Evolutionary conservation across 306 rosid species (phyloP).

Genomic region (Canavalia ensiformis): DNA sequence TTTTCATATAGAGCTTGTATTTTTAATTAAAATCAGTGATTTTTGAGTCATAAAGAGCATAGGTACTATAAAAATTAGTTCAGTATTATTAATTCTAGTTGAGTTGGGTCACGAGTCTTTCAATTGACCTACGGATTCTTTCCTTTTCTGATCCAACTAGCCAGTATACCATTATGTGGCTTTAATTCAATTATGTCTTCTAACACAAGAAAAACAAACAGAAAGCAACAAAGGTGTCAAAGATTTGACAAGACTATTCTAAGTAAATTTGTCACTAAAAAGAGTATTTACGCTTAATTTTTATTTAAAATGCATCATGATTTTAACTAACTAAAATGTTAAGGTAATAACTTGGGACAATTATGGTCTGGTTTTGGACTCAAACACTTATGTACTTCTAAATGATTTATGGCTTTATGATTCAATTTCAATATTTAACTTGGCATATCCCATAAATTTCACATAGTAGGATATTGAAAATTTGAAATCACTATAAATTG

Average conservation of each 20-base stretch:
- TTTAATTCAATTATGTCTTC: slow-evolving; percentile 14
- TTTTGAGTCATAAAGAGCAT: slow-evolving; percentile 25
- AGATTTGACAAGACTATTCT: slow-evolving; percentile 3
- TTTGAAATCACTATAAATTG: neutral
- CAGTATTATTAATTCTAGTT: neutral
- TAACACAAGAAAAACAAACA: neutral
- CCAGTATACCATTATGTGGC: neutral
- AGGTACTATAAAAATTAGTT: neutral
- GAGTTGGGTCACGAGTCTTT: slow-evolving; percentile 25
- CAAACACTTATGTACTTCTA: slow-evolving; percentile 22
- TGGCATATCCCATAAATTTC: slow-evolving; percentile 30
- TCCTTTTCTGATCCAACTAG: slow-evolving; percentile 5
- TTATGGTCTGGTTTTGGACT: slow-evolving; percentile 8
- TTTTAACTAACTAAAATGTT: neutral
- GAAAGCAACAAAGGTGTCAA: neutral
- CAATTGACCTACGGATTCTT: neutral
- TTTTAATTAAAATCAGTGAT: neutral
- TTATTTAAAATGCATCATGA: neutral
- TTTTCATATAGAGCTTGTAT: neutral
- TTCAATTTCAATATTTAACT: slow-evolving; percentile 21
- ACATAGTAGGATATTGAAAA: neutral
- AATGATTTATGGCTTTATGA: slow-evolving; percentile 21
- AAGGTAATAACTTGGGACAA: slow-evolving; percentile 16
- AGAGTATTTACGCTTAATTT: neutral
- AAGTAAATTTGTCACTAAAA: neutral